Base-by-base conservation (phyloP, 176 grass and related monocot species). In the Typha latifolia region DNA sequence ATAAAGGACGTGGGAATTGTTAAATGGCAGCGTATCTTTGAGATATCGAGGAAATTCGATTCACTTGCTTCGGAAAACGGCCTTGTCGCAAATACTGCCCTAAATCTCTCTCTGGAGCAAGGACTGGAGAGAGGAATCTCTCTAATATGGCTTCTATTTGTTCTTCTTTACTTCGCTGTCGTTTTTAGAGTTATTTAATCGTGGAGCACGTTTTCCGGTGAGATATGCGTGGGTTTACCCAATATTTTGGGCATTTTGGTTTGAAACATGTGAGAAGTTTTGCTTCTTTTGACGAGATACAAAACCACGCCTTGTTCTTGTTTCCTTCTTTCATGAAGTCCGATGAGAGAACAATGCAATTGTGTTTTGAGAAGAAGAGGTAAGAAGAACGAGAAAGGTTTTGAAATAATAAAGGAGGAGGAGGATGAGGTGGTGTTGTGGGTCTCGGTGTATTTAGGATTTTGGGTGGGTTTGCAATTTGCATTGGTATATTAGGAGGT, bases 281-380 rank as follows among this genome's bases (percentile, higher is more conserved):
- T 79, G 69, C 64, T 81, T 78, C 88, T 91, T 91, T 96, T 91
- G 82, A 96, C 82, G 79, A 80, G 77, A 49, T 70, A 79, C 48
- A 16, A 53, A 74, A 37, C 81, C 86, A 84, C 84, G 82, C 84
- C 71, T 65, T 50, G 65, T 20, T 48, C 27, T 52, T 31, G 12
- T 62, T 22, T 24, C 7, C 75, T 64, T 51, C 71, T 82, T 61
- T 82, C 73, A 62, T 67, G 77, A 67, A 79, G 69, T 69, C 48
- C 75, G 63, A 62, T 69, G 32, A 79, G 80, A 78, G 71, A 84
- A 87, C 78, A 69, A 85, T 72, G 12, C 43, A 72, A 66, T 67
- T 72, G 32, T 11, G 66, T 52, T 64, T 67, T 47, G 21, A n/a
- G 48, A 62, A 19, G 48, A 50, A 20, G 26, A 32, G 63, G 66